Base-by-base conservation (phyloP, 1,284 basidiomycete genomes). In the Taiwanofungus camphoratus region DNA sequence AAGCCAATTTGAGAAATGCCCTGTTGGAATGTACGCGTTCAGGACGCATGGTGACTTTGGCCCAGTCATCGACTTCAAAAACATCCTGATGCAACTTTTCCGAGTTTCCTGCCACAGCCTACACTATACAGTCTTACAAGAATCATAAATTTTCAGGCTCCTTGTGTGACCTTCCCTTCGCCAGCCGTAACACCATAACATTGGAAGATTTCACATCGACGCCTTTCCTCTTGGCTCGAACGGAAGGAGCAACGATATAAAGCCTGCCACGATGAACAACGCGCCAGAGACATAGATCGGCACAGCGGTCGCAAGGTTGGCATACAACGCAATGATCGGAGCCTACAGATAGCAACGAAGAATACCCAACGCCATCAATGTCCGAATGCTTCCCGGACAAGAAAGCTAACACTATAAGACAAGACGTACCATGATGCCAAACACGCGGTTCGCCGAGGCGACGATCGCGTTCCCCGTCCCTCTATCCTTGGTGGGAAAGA, bases 231-330 rank as follows among this genome's bases (percentile, higher is more conserved):
- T 66, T 12, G 83, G 78, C 54, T 87, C 83, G 55, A 78, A 84
- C 0, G 87, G 86, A n/a, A 89, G 59, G 20, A 86, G 52, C 38
- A 87, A 55, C 24, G 81, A 76, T 26, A 88, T 57, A n/a, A 73
- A 44, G 0, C 82, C 80, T 1, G 80, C 69, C 2, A 71, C 64
- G 22, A 89, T 60, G 56, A 87, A 80, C 44, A 88, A 62, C 12
- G 71, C 76, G 7, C 79, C 85, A 2, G 80, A 71, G 27, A 87
- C 74, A 56, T 79, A 89, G 24, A 89, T 83, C 8, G 87, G 87
- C 2, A 77, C 77, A 0, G 79, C 63, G 2, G 79, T 82, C 16
- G 65, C 63, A 19, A 84, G 57, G 48, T 82, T 68, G 16, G 79
- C 74, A 44, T 77, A 81, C 38, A 84, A 59, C 7, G 79, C 82